Percentiles rank a stretch among this genome's conserved stretches.
These are phyloP conservation scores for Pichia scutulata DNA, from an alignment of 805 yeast genomes.

Conservation along the genomic window DNA sequence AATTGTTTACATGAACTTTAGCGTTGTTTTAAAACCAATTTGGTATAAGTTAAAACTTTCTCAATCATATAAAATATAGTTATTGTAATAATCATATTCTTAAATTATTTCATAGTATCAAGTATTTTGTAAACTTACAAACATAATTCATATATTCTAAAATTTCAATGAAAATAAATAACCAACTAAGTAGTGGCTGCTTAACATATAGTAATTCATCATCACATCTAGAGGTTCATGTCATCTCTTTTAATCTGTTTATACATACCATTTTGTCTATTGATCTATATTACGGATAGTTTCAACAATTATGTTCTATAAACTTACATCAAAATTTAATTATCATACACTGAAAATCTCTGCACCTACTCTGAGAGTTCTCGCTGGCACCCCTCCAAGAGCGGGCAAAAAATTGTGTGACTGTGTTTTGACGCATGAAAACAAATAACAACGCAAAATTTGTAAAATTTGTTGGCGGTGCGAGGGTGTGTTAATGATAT, in stretches of 20 bases:
- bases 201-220: neutral
- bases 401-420: neutral
- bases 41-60: too few species aligned
- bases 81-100: too few species aligned
- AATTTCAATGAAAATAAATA: neutral
- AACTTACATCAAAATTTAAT: neutral
- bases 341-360: neutral
- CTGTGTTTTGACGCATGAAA: neutral
- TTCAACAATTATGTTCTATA: neutral
- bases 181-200: neutral
- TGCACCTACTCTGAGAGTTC: neutral
- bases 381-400: neutral
- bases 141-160: neutral
- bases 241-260: neutral
- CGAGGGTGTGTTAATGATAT: neutral
- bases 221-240: neutral
- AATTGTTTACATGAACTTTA: too few species aligned
- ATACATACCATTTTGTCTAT: conserved; percentile 12
- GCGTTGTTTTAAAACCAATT: too few species aligned
- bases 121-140: neutral
- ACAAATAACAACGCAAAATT: neutral
- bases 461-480: neutral
- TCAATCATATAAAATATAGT: too few species aligned
- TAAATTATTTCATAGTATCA: neutral
- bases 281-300: conserved; percentile 7